Conservation (phyloP, 208 protist species). For the Acanthamoeba lenticulata region DNA sequence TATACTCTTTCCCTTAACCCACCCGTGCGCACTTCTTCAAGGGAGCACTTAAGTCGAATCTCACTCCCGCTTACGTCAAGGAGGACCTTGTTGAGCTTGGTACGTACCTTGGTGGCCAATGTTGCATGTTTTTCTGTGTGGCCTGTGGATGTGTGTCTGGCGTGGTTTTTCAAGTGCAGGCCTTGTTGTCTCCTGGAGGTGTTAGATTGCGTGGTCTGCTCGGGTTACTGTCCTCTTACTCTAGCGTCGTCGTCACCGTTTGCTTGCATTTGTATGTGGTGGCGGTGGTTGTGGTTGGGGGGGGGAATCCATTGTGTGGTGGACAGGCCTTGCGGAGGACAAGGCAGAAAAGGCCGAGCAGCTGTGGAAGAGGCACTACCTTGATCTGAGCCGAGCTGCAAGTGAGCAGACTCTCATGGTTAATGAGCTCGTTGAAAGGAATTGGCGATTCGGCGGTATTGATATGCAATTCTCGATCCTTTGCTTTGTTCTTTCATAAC, state of each 20-base stretch:
- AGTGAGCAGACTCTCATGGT: slow-evolving; percentile 78
- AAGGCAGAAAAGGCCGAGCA: slow-evolving; percentile 32
- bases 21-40: slow-evolving; percentile 62
- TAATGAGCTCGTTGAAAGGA: slow-evolving; percentile 86
- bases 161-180: too few relatives aligned
- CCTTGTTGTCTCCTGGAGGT: too few relatives aligned
- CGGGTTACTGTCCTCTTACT: neutral
- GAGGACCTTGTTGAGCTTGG: slow-evolving; percentile 62
- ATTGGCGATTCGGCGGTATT: slow-evolving; percentile 85
- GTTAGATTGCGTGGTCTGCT: too few relatives aligned
- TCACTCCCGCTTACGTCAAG: slow-evolving; percentile 55
- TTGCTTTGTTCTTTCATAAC: too few relatives aligned
- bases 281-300: neutral
- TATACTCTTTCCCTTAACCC: too few relatives aligned
- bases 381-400: slow-evolving; percentile 75
- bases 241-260: neutral
- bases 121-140: neutral
- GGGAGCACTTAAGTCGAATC: slow-evolving; percentile 61
- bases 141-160: too few relatives aligned
- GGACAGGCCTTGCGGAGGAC: slow-evolving; percentile 23
- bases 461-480: neutral
- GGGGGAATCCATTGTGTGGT: too few relatives aligned
- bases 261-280: neutral
- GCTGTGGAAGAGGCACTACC: slow-evolving; percentile 75
- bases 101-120: neutral